Evolutionary conservation across 2,329 filamentous ascomycete species (phyloP), one percentile per base, ranked within the genome.

Genomic region (Elsinoe ampelina): DNA sequence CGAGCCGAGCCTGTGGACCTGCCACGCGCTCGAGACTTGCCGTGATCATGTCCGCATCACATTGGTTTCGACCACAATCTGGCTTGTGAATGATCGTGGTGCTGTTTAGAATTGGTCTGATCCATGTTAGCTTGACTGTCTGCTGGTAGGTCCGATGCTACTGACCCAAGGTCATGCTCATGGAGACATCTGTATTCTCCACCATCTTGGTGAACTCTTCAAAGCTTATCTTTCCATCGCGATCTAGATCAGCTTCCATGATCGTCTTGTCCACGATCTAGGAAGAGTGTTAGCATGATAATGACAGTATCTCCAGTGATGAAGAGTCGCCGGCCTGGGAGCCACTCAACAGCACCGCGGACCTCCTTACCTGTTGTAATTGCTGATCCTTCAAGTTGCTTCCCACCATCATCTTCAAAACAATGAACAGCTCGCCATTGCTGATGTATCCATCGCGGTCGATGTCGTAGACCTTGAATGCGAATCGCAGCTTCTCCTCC

Each of bases 331-430:
- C 26, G 8, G 26, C 26, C 2, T 30, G 26, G 26, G 4, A 30
- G 26, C 26, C 7, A 7, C 4, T 30, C 7, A 7, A 5, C 8
- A 30, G 5, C 26, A 30, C 4, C 26, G 26, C 7, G 26, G 7
- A 30, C 2, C 26, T 8, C 5, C 26, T 30, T 42, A 56, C 54
- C 73, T 92, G 93, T 77, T 98, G 93, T 71, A 98, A 76, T 76
- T 98, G 93, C 75, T 96, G 89, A 72, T 98, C 93, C 80, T 98
- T 98, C 68, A 98, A 77, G 73, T 98, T 98, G 77, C 88, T 96
- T 59, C 93, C 93, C 54, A 98, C 93, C 93, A 98, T 98, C 93
- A 98, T 98, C 86, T 98, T 98, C 67, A 98, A 80, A 68, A 98
- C 93, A 67, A 98, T 97, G 73, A 97, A 98, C 54, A 98, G 82